These are phyloP conservation scores for Venustampulla echinocandica DNA, from an alignment of 495 filamentous ascomycete species.

Conservation along the genomic window DNA sequence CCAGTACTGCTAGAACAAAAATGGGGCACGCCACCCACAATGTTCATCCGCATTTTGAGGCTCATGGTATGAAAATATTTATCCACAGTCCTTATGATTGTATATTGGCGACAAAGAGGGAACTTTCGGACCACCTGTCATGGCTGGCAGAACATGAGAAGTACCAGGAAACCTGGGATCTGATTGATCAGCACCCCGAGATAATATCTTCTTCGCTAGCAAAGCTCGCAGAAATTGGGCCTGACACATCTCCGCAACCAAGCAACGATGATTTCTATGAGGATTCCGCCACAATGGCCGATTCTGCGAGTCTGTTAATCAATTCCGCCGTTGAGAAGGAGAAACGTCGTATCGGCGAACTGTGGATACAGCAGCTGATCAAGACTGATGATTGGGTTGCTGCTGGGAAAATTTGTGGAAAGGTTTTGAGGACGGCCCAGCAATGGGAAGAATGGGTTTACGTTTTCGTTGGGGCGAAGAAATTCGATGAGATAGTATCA, in stretches of 20 bases:
- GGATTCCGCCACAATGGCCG: slow-evolving; percentile 56
- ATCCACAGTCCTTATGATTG: slow-evolving; percentile 96
- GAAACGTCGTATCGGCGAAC: slow-evolving; percentile 83
- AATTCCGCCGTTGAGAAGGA: slow-evolving; percentile 71
- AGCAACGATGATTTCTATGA: slow-evolving; percentile 75
- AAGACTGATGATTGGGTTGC: slow-evolving; percentile 60
- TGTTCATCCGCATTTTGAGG: slow-evolving; percentile 39
- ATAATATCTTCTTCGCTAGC: slow-evolving; percentile 39
- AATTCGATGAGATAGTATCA: slow-evolving; percentile 79
- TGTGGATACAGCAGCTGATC: slow-evolving; percentile 83
- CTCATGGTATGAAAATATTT: slow-evolving; percentile 81
- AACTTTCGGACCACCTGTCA: slow-evolving; percentile 69
- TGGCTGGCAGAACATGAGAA: slow-evolving; percentile 75
- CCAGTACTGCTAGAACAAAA: slow-evolving; percentile 24
- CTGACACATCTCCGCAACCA: slow-evolving; percentile 41
- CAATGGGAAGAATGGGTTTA: slow-evolving; percentile 94
- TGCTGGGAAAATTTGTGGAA: slow-evolving; percentile 70
- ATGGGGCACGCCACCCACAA: slow-evolving; percentile 13
- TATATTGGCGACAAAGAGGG: slow-evolving; percentile 75
- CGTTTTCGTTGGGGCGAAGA: slow-evolving; percentile 74
- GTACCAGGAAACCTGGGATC: slow-evolving; percentile 79
- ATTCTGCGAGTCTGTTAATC: slow-evolving; percentile 35
- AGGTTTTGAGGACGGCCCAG: slow-evolving; percentile 66
- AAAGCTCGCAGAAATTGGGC: slow-evolving; percentile 29
- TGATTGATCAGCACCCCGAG: slow-evolving; percentile 80